Conservation (phyloP, 371 early-diverging fungal genomes). For the Rhizomucor miehei region DNA sequence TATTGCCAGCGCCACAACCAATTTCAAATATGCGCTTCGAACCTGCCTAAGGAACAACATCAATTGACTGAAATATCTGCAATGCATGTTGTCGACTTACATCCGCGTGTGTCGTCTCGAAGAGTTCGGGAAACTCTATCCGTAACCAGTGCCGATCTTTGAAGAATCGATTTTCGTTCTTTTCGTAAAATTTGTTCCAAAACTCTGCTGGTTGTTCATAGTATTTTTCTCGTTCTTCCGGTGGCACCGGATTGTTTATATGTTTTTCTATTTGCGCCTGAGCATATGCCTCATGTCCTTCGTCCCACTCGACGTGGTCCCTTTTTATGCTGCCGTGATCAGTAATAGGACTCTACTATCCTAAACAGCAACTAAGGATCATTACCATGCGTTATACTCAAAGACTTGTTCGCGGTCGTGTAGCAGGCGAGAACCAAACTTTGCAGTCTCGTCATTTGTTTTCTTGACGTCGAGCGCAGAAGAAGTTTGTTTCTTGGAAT, state of each 20-base stretch:
- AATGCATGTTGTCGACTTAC: slow-evolving; percentile 15
- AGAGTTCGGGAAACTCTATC: slow-evolving; percentile 87
- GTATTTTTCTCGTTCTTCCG: slow-evolving; percentile 47
- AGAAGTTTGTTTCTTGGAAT: slow-evolving; percentile 32
- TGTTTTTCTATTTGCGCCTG: slow-evolving; percentile 37
- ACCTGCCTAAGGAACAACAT: slow-evolving; percentile 26
- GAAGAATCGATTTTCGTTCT: slow-evolving; percentile 92
- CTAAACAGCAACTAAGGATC: neutral
- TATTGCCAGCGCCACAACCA: slow-evolving; percentile 97
- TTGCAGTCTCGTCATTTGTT: slow-evolving; percentile 8
- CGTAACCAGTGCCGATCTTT: slow-evolving; percentile 94
- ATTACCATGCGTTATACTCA: slow-evolving; percentile 78
- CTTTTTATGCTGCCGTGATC: slow-evolving; percentile 21
- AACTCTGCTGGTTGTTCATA: slow-evolving; percentile 40
- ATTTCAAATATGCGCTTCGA: slow-evolving; percentile 66
- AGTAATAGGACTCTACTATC: neutral
- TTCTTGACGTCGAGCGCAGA: slow-evolving; percentile 31
- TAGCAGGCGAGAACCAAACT: slow-evolving; percentile 69
- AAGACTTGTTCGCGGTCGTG: slow-evolving; percentile 63
- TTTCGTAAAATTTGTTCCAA: slow-evolving; percentile 82
- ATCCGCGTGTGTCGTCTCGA: slow-evolving; percentile 27
- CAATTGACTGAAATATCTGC: neutral
- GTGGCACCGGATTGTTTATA: slow-evolving; percentile 40
- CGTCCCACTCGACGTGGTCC: slow-evolving; percentile 84
- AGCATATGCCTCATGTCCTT: slow-evolving; percentile 64